phyloP scores from a whole-genome alignment of 495 filamentous ascomycete species.

The Choiromyces venosus region DNA sequence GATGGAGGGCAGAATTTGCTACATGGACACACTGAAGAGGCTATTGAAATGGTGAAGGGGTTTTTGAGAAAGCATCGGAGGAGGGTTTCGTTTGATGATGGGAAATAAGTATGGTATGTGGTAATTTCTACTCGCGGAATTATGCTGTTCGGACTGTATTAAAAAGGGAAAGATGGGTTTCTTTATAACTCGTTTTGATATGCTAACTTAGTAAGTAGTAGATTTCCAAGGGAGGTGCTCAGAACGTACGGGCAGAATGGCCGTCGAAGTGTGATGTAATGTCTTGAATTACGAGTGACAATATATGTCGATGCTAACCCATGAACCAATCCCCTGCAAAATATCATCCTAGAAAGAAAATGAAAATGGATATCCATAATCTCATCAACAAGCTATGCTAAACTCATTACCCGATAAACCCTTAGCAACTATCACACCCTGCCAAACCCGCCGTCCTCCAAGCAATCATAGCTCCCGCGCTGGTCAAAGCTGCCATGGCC shows the following conservation, averaged over 20 bases:
- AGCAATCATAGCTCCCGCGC: constrained; percentile 66
- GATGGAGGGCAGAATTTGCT: neutral
- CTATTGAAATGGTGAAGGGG: neutral
- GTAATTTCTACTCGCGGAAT: neutral
- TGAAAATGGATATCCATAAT: neutral
- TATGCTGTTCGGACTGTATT: neutral
- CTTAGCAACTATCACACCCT: constrained; percentile 17
- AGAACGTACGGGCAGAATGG: neutral
- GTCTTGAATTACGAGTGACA: neutral
- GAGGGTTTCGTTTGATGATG: neutral
- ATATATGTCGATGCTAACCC: neutral
- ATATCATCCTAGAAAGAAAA: neutral
- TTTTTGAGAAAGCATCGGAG: neutral
- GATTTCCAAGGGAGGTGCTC: neutral
- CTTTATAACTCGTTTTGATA: neutral
- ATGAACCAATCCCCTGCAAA: neutral
- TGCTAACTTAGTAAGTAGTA: neutral
- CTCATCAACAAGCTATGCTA: neutral
- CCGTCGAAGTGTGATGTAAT: neutral
- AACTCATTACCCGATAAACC: neutral
- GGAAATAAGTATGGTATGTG: neutral
- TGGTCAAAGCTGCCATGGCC: constrained; percentile 78
- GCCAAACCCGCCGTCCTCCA: constrained; percentile 24
- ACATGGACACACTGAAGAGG: neutral
- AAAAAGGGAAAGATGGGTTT: neutral